Evolutionary conservation across 331 rosid species (phyloP).

Genomic region (Acacia pycnantha): DNA sequence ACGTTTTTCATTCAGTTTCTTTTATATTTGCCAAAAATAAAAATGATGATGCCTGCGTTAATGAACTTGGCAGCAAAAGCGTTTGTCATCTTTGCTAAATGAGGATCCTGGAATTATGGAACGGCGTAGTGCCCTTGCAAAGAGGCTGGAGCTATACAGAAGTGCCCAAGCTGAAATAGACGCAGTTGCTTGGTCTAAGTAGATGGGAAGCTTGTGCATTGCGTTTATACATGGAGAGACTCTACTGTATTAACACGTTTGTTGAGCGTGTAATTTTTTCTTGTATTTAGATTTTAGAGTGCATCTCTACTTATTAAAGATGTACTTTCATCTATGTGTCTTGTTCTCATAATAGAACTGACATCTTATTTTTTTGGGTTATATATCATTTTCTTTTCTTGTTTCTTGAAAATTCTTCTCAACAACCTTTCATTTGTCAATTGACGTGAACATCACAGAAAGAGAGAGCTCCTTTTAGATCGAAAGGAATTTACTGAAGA

Average conservation of each 20-base stretch:
- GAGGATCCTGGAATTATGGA: slow-evolving; percentile 98
- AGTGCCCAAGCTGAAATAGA: slow-evolving; percentile 94
- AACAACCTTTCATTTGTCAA: not conserved
- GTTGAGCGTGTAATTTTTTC: not conserved
- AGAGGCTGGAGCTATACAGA: slow-evolving; percentile 87
- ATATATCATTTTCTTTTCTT: not conserved
- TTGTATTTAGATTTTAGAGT: not conserved
- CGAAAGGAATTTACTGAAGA: not conserved
- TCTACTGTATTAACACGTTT: not conserved
- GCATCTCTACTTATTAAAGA: not conserved
- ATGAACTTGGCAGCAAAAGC: slow-evolving; percentile 55
- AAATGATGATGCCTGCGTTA: not conserved
- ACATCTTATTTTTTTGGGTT: not conserved
- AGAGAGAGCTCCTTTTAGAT: not conserved
- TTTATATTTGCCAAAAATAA: not conserved
- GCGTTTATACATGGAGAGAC: not conserved
- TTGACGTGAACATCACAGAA: not conserved
- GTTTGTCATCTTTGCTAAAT: slow-evolving; percentile 69
- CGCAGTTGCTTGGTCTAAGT: slow-evolving; percentile 92
- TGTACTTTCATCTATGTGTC: not conserved
- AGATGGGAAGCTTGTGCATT: slow-evolving; percentile 26
- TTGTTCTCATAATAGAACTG: not conserved
- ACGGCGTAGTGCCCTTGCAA: slow-evolving; percentile 68
- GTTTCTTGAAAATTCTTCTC: not conserved
- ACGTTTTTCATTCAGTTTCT: not conserved